A percentile compares a stretch with the other conserved stretches of the same genome.
These are phyloP conservation scores for Brasilioporus rufonigricans DNA, from an alignment of 768 basidiomycete species.

Conservation along the genomic window DNA sequence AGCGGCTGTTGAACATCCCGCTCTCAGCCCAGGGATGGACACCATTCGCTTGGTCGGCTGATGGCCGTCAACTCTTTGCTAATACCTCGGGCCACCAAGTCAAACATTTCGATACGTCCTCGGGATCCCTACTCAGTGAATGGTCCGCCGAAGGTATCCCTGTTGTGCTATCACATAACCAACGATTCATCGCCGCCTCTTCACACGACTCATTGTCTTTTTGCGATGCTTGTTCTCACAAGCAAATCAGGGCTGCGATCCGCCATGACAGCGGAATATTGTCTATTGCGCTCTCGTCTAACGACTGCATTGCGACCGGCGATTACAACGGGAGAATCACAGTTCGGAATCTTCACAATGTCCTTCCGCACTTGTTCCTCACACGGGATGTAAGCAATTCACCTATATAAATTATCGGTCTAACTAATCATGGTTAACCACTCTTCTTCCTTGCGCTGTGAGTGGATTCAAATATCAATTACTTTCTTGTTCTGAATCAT, in stretches of 20 bases:
- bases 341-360: neutral
- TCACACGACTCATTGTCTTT: neutral
- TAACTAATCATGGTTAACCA: neutral
- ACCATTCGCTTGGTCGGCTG: neutral
- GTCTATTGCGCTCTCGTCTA: neutral
- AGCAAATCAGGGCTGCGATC: neutral
- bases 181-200: neutral
- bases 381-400: neutral
- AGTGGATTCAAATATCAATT: no score
- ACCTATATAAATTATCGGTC: neutral
- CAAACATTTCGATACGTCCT: neutral
- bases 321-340: neutral
- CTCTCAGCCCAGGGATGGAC: neutral
- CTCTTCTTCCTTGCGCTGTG: neutral
- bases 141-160: neutral
- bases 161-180: neutral
- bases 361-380: neutral
- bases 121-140: neutral
- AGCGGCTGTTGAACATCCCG: neutral
- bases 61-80: neutral
- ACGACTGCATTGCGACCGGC: neutral
- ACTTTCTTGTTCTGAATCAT: neutral
- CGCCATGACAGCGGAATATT: neutral
- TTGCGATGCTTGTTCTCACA: neutral
- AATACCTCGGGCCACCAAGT: neutral